Percentiles rank a stretch among this genome's conserved stretches.
Evolutionary conservation across 768 basidiomycete species (phyloP).

Genomic region (Sarcodon aspratus): DNA sequence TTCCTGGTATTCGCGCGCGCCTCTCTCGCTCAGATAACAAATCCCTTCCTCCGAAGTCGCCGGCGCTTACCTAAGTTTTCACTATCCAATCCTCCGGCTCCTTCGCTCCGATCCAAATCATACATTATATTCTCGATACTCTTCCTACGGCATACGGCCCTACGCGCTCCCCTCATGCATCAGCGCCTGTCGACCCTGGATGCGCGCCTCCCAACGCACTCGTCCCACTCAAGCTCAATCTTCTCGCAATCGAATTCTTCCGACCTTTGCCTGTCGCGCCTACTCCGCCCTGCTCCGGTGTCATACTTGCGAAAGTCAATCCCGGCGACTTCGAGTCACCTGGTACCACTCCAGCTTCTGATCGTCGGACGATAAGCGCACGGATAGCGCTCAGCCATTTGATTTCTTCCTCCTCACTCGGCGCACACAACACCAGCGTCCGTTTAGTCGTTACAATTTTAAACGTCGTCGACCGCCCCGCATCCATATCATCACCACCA

Average conservation of each 20-base stretch:
- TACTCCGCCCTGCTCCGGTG: too few species aligned
- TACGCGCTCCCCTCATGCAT: not conserved
- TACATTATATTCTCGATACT: too few species aligned
- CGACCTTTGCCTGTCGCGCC: conserved; percentile 7
- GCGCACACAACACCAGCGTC: conserved; percentile 82
- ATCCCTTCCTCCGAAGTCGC: too few species aligned
- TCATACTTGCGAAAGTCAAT: too few species aligned
- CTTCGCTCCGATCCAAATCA: too few species aligned
- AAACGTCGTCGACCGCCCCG: conserved; percentile 52
- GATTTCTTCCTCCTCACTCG: conserved; percentile 95
- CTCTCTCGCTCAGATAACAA: too few species aligned
- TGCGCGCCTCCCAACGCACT: conserved; percentile 9
- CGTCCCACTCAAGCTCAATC: conserved; percentile 20
- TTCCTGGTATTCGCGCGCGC: too few species aligned
- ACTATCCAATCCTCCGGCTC: too few species aligned
- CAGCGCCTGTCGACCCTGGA: conserved; percentile 3
- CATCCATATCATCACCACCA: conserved; percentile 33
- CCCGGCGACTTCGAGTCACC: conserved; percentile 11
- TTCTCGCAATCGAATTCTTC: conserved; percentile 17
- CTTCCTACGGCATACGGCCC: not conserved
- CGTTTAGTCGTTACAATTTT: conserved; percentile 95
- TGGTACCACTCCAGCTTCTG: conserved; percentile 21
- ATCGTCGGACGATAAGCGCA: conserved; percentile 73
- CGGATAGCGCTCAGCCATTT: conserved; percentile 95
- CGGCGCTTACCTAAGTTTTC: too few species aligned